These are phyloP conservation scores for Solanum hybrid DNA, from an alignment of 305 asterid genomes.

Conservation along the genomic window DNA sequence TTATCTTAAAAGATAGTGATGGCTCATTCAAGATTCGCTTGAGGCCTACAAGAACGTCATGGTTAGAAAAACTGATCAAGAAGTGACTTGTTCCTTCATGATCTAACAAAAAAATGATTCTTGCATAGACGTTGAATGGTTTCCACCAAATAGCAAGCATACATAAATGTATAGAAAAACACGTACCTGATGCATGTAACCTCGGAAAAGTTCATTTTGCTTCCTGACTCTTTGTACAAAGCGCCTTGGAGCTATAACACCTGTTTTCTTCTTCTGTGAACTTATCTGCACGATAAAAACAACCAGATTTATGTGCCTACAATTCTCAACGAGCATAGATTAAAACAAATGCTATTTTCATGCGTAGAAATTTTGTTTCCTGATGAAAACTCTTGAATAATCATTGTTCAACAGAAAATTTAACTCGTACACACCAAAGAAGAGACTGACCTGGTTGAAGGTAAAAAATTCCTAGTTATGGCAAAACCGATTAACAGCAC, in stretches of 20 bases:
- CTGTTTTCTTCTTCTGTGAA: conserved; percentile 89
- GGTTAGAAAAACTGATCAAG: background rate
- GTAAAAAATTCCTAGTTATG: background rate
- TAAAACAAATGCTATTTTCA: conserved; percentile 4
- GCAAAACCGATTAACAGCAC: background rate
- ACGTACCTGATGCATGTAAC: conserved; percentile 79
- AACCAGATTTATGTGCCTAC: background rate
- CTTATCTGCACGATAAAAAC: conserved; percentile 44
- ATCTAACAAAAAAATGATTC: background rate
- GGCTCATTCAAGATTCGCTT: background rate
- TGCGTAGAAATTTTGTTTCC: background rate
- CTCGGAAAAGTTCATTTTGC: conserved; percentile 70
- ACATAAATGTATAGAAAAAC: background rate
- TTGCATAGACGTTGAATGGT: background rate
- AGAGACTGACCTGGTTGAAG: background rate
- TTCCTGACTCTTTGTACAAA: conserved; percentile 73
- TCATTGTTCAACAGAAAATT: background rate
- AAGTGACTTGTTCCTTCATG: background rate
- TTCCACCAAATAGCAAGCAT: background rate
- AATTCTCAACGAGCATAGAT: background rate
- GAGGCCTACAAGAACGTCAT: background rate
- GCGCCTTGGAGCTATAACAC: conserved; percentile 82
- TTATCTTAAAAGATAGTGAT: background rate
- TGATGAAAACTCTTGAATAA: background rate
- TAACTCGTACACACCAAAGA: background rate